phyloP scores from a whole-genome alignment of 2,329 filamentous ascomycete genomes.

The Parastagonospora avenae region DNA sequence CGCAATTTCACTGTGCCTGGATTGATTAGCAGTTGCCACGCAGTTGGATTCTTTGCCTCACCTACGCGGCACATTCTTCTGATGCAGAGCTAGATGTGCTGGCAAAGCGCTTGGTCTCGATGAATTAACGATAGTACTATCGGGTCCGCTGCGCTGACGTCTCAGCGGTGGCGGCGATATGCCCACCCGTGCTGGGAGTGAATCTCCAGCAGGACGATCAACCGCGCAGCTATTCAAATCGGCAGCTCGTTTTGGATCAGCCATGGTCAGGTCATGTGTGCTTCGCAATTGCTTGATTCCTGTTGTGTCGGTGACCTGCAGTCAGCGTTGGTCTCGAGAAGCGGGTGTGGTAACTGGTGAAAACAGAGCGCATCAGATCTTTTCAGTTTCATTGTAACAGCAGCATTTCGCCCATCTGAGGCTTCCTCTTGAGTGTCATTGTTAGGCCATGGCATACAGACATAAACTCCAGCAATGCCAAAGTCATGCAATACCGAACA shows the following conservation, averaged over 20 bases:
- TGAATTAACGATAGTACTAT: neutral
- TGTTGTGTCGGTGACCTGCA: neutral
- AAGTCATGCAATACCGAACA: neutral
- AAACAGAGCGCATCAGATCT: constrained; percentile 17
- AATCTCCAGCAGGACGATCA: neutral
- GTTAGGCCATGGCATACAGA: neutral
- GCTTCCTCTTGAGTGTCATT: constrained; percentile 19
- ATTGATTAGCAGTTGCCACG: neutral
- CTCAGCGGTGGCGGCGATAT: constrained; percentile 35
- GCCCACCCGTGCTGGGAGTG: neutral
- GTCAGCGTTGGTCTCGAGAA: neutral
- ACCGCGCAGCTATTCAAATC: neutral
- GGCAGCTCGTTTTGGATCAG: neutral
- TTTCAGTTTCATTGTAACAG: constrained; percentile 23
- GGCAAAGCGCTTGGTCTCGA: neutral
- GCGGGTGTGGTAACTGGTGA: neutral
- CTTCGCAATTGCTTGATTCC: neutral
- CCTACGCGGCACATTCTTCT: constrained; percentile 4
- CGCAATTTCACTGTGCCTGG: neutral
- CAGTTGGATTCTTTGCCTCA: neutral
- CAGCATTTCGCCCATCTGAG: constrained; percentile 36
- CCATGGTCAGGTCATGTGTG: neutral
- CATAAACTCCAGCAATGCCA: constrained; percentile 5
- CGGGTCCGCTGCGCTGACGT: constrained; percentile 16
- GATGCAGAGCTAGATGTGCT: neutral